Evolutionary conservation across 1,139 yeast species (phyloP).

Genomic region (Keqinozyma sinolaborantium): DNA sequence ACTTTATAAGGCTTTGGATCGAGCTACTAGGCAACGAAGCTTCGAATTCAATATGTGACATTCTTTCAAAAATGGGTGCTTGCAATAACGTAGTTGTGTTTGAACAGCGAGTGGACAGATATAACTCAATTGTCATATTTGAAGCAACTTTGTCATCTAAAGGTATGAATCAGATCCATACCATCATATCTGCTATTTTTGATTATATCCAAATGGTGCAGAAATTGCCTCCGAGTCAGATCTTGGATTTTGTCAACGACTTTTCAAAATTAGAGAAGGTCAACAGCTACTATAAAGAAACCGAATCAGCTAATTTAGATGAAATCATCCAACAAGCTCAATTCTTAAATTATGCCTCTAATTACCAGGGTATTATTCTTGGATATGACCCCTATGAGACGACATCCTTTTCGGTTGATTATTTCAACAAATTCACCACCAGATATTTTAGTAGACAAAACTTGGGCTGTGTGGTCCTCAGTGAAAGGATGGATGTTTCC

Average conservation of each 20-base stretch:
- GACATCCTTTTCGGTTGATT: no score
- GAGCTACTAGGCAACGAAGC: constrained; percentile 62
- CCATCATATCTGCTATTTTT: constrained; percentile 9
- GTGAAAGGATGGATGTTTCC: no score
- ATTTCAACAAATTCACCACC: no score
- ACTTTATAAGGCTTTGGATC: constrained; percentile 47
- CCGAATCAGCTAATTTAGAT: constrained; percentile 2
- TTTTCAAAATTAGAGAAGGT: constrained; percentile 8
- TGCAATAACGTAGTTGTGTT: constrained; percentile 36
- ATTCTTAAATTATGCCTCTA: constrained; percentile 6
- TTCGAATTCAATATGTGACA: constrained; percentile 38
- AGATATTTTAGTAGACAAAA: no score
- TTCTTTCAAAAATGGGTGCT: constrained; percentile 20
- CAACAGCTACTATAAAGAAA: constrained; percentile 8
- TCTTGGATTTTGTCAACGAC: constrained; percentile 20
- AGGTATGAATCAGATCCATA: constrained; percentile 24
- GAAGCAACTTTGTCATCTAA: constrained; percentile 43
- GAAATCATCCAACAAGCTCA: constrained; percentile 8
- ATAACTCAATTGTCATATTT: constrained; percentile 33
- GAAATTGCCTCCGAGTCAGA: constrained; percentile 16
- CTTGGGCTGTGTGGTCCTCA: no score
- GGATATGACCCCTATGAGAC: no score
- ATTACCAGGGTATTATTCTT: constrained; percentile 6
- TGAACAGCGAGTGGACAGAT: constrained; percentile 30
- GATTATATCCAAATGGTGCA: constrained; percentile 18